Evolutionary conservation across 2,329 filamentous ascomycete genomes (phyloP).

Genomic region (Pseudocercospora eumusae): DNA sequence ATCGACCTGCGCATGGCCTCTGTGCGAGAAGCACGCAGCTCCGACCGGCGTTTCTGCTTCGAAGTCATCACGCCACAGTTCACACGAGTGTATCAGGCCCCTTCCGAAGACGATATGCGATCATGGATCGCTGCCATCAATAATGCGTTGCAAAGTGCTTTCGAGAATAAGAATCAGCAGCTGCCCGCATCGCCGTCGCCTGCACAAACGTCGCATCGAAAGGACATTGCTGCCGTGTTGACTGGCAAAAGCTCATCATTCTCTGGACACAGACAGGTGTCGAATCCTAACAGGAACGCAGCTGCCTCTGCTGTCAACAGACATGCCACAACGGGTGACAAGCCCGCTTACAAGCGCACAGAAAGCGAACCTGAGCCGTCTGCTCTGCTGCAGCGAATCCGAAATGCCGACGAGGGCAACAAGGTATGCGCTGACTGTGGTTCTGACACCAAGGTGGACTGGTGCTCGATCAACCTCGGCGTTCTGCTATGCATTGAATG

Average conservation of each 20-base stretch:
- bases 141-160: constrained; percentile 92
- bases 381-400: constrained; percentile 80
- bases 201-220: constrained; percentile 61
- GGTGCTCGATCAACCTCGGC: constrained; percentile 97
- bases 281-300: constrained; percentile 46
- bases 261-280: constrained; percentile 55
- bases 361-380: constrained; percentile 74
- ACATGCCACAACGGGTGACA: constrained; percentile 87
- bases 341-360: constrained; percentile 71
- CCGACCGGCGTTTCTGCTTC: constrained; percentile 94
- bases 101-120: constrained; percentile 96
- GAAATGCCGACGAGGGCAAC: constrained; percentile 89
- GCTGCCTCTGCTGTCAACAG: constrained; percentile 65
- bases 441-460: constrained; percentile 89
- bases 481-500: constrained; percentile 98
- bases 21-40: constrained; percentile 90
- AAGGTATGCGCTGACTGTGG: constrained; percentile 93
- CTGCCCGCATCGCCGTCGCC: constrained; percentile 45
- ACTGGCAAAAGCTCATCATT: constrained; percentile 86
- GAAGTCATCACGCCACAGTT: constrained; percentile 97
- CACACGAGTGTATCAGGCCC: constrained; percentile 95
- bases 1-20: constrained; percentile 97
- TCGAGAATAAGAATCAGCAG: constrained; percentile 69
- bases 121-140: constrained; percentile 97
- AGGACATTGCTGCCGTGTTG: constrained; percentile 88